phyloP scores from a whole-genome alignment of 2,329 filamentous ascomycete species.

The Shiraia sp. region DNA sequence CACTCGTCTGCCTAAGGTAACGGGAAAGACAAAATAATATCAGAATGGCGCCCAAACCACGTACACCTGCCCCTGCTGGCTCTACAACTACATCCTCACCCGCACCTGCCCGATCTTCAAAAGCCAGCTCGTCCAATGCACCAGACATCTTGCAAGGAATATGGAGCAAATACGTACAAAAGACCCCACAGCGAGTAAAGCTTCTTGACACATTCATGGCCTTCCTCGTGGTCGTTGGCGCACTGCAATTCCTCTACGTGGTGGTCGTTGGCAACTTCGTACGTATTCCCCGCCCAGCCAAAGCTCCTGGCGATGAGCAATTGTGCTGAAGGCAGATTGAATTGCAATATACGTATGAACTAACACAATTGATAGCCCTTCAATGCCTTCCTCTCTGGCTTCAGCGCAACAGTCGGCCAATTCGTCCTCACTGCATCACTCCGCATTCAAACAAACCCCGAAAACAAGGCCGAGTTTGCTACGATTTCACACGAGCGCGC shows the following conservation, averaged over 20 bases:
- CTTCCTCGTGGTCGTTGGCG: slow-evolving; percentile 83
- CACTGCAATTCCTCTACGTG: slow-evolving; percentile 92
- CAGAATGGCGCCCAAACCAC: slow-evolving; percentile 41
- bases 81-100: slow-evolving; percentile 19
- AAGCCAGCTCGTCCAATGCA: slow-evolving; percentile 39
- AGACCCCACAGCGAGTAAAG: slow-evolving; percentile 88
- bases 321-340: too few species aligned
- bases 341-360: not conserved
- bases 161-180: slow-evolving; percentile 75
- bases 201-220: slow-evolving; percentile 88
- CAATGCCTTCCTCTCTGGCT: slow-evolving; percentile 96
- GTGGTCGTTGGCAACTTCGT: slow-evolving; percentile 93
- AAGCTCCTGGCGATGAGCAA: too few species aligned
- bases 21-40: slow-evolving; percentile 3
- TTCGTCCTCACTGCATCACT: slow-evolving; percentile 92
- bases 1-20: too few species aligned
- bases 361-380: slow-evolving; percentile 71
- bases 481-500: slow-evolving; percentile 82
- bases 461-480: slow-evolving; percentile 78
- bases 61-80: slow-evolving; percentile 19
- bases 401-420: slow-evolving; percentile 91
- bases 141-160: slow-evolving; percentile 69
- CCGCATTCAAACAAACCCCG: slow-evolving; percentile 86
- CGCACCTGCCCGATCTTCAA: slow-evolving; percentile 23
- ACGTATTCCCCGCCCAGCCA: slow-evolving; percentile 55